Base-by-base conservation (phyloP, 2,329 filamentous ascomycete species). In the Fusarium pininemorale region DNA sequence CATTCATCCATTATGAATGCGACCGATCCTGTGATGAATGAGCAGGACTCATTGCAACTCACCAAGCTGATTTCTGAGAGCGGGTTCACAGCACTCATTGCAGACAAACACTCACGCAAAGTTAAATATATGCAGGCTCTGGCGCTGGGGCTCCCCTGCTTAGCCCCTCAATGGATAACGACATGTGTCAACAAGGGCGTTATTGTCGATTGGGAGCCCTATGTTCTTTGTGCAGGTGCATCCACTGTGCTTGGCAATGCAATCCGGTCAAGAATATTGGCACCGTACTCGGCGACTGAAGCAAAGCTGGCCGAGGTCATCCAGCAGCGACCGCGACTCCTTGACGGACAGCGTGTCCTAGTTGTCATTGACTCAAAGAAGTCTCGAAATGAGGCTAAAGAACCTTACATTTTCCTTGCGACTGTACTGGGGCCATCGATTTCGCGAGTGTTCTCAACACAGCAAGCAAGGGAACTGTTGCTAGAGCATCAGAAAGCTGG, bases 51-150 rank as follows among this genome's bases (percentile, higher is more conserved):
- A 20, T 59, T 96, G 24, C 84, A 81, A 3, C 85, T 97, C 2
- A 90, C 84, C 4, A 74, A 85, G 16, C 81, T 85, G 28, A 88
- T 88, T 28, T 78, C 84, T 41, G 83, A 87, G 5, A 85, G 91
- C 3, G 92, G 94, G 1, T 98, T 99, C 79, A 91, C 93, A 0
- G 95, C 94, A 8, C 85, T 98, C 20, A 93, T 99, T 68, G 92
- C 95, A 0, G 94, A 98, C 78, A 89, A 90, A 9, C 93, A 98
- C 80, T 96, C 93, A 12, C 91, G 96, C 53, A 95, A 94, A 72
- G 90, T 91, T 56, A 99, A 98, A 80, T 98, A 96, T 81, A 93
- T 98, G 87, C 95, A 98, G 83, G 96, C 96, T 0, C 88, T 99
- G 5, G 95, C 96, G 0, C 88, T 99, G 2, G 94, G 94, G 2